Percentiles rank a stretch among this genome's conserved stretches.
These are phyloP conservation scores for Lantana camara DNA, from an alignment of 257 asterid genomes.

Conservation along the genomic window DNA sequence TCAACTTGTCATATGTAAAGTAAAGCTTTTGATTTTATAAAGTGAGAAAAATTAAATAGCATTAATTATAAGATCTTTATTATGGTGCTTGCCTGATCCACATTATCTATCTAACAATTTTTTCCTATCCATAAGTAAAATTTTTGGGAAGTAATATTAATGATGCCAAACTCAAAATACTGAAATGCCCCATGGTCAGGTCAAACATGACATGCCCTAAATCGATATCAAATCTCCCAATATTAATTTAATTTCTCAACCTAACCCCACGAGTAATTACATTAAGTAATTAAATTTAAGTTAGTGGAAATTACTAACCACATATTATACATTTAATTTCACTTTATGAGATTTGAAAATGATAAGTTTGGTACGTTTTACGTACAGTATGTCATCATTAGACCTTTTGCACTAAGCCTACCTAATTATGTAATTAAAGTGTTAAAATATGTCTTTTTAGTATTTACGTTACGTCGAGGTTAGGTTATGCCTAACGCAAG, in stretches of 20 bases:
- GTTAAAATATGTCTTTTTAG: background rate
- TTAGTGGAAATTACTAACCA: conserved; percentile 15
- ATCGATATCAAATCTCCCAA: background rate
- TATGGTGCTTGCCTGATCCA: no score
- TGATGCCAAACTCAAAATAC: conserved; percentile 8
- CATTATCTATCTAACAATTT: no score
- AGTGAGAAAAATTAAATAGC: no score
- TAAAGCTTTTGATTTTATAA: no score
- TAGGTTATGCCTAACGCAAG: background rate
- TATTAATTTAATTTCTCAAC: background rate
- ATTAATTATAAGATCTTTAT: no score
- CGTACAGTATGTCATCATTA: conserved; percentile 31
- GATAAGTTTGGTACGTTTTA: conserved; percentile 26
- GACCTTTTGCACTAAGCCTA: conserved; percentile 14
- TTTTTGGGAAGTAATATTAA: no score
- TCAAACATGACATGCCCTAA: conserved; percentile 28
- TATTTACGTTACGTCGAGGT: conserved; percentile 1
- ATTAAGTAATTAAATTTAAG: conserved; percentile 13
- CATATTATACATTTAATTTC: background rate
- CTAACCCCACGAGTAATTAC: conserved; percentile 20
- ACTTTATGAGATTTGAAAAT: background rate
- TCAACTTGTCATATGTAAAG: no score
- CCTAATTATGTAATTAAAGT: conserved; percentile 11
- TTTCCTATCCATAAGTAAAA: no score
- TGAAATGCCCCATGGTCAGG: conserved; percentile 15